phyloP scores from a whole-genome alignment of 768 basidiomycete species.

The Galerina sulciceps region DNA sequence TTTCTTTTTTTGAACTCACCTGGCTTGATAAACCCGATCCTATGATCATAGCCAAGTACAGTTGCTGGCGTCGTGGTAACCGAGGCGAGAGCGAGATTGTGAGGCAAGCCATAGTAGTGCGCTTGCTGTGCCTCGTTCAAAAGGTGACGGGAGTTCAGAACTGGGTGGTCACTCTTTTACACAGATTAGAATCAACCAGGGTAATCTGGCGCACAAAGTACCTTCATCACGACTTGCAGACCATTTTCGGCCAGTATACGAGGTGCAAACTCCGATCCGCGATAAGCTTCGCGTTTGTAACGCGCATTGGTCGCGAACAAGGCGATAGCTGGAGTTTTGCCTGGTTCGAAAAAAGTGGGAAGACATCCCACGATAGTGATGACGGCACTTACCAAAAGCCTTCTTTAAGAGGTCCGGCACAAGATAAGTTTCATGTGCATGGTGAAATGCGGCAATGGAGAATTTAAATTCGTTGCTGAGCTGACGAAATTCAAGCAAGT shows the following conservation, averaged over 20 bases:
- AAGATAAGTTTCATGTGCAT: conserved; percentile 84
- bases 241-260: conserved; percentile 70
- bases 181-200: neutral
- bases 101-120: conserved; percentile 72
- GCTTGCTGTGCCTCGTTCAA: conserved; percentile 80
- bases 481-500: conserved; percentile 16
- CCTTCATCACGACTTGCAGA: conserved; percentile 80
- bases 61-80: conserved; percentile 76
- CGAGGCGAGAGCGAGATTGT: conserved; percentile 65
- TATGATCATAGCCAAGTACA: conserved; percentile 73
- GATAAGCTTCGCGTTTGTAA: conserved; percentile 80
- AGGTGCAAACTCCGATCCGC: conserved; percentile 80
- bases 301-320: conserved; percentile 65
- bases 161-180: conserved; percentile 63
- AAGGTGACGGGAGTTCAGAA: conserved; percentile 69
- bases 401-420: conserved; percentile 81
- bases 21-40: conserved; percentile 69
- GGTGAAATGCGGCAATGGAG: conserved; percentile 75
- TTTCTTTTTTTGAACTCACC: conserved; percentile 36
- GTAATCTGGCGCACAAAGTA: conserved; percentile 9
- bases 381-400: conserved; percentile 51
- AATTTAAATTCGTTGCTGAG: conserved; percentile 74
- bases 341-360: conserved; percentile 28
- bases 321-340: conserved; percentile 70
- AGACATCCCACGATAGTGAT: neutral